Percentiles rank a stretch among this genome's conserved stretches.
Conservation (phyloP, 208 protist species). For the Leishmania martiniquensis region DNA sequence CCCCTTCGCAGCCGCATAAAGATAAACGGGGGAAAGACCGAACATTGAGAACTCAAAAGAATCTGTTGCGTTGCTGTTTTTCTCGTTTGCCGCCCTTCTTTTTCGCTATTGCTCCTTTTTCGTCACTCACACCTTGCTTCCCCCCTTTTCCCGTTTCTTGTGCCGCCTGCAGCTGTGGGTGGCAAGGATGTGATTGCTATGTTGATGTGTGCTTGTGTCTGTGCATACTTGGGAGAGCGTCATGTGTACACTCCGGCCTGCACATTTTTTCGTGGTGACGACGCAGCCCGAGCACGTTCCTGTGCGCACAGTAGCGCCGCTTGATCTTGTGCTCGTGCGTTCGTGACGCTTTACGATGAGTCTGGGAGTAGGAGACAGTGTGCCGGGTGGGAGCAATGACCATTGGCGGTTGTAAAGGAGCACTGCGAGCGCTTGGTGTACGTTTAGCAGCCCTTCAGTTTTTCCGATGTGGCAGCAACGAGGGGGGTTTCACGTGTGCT, state of each 20-base stretch:
- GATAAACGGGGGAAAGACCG: conserved; percentile 5
- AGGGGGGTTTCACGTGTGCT: not conserved
- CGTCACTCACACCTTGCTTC: conserved; percentile 7
- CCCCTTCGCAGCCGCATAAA: not conserved
- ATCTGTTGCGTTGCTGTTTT: not conserved
- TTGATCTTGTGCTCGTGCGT: not conserved
- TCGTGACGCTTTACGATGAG: not conserved
- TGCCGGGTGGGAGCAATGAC: not conserved
- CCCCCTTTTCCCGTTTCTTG: not conserved
- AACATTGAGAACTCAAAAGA: conserved; percentile 3
- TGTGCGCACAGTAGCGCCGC: not conserved
- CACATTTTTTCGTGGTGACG: not conserved
- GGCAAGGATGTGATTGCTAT: not conserved
- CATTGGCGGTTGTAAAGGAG: not conserved
- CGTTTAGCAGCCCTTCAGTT: not conserved
- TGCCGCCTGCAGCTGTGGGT: not conserved
- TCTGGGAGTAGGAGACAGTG: not conserved
- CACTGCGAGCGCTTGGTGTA: not conserved
- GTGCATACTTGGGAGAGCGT: not conserved
- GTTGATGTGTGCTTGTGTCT: conserved; percentile 4
- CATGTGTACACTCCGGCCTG: not conserved
- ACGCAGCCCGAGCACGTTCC: not conserved
- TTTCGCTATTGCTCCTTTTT: conserved; percentile 2
- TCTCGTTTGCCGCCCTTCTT: conserved; percentile 3
- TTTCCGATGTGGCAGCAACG: not conserved